Evolutionary conservation across 2,329 filamentous ascomycete genomes (phyloP), one percentile per base, ranked within the genome.

Genomic region (Beauveria rudraprayagi): DNA sequence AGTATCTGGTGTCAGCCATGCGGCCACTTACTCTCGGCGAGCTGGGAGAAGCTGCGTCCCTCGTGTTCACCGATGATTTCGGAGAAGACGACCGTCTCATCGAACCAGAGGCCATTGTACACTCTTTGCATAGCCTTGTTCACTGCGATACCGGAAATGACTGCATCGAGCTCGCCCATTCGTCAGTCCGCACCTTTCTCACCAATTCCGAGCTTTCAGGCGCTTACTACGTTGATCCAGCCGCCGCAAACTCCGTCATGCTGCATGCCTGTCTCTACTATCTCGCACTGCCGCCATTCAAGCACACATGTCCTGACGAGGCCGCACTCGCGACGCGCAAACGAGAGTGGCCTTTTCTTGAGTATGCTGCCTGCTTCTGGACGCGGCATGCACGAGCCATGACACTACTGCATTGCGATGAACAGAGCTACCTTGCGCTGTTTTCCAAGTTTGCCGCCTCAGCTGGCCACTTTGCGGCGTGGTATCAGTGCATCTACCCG

Each of bases 21-120:
- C 52, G 60, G 10, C 60, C 52, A 17, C 44, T 61, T 3, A 50
- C 53, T 9, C 46, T 61, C 16, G 30, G 19, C 11, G 60, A 56
- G 44, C 60, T 57, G 11, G 60, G 44, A 11, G 60, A 61, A 34
- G 60, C 37, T 5, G 53, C 53, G 3, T 40, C 55, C 22, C 48
- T 61, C 3, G n/a, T 51, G 2, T 26, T 56, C 2, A 34, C 41
- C 8, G 34, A n/a, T 6, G 53, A 57, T 2, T 61, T 61, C 16
- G 46, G 19, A 11, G 60, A 61, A 28, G 60, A 61, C 16, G 60
- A 61, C 37, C 60, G 60, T 28, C 52, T 61, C 19, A 61, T 61
- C 30, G 53, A 61, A 19, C 60, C 60, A 43, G 60, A 61, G 28
- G 34, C 60, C 40, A 46, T 61, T 17, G 44, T 61, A 7, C 16